Evolutionary conservation across 768 basidiomycete species (phyloP), one percentile per base, ranked within the genome.

Genomic region (Dacryopinax primogenitus): DNA sequence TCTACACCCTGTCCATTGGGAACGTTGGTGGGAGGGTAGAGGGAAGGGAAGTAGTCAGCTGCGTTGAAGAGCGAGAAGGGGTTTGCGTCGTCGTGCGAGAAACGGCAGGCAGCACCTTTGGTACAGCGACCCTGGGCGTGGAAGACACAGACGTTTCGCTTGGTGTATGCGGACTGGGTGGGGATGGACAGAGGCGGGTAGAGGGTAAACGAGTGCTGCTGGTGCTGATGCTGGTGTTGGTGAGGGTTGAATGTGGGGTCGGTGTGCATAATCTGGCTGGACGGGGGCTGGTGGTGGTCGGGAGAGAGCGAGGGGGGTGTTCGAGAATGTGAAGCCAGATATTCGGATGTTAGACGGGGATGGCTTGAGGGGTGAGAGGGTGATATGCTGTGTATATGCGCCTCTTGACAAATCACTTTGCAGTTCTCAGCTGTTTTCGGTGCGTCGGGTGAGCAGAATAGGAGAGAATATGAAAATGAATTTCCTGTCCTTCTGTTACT

Each of bases 71-170:
- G 12, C 15, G 26, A 15, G 21, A 28, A 26, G 58, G 64, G 15
- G 21, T 64, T 39, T 62, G 66, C 34, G 61, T 33, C 62, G 33
- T 66, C 64, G 35, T 75, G 75, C 12, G 64, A 64, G 61, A 68
- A 76, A 15, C 70, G 63, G 66, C 74, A 76, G 2, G 65, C 64
- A 16, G 33, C 51, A 9, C 74, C 74, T 62, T 73, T 75, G 58
- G 67, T 69, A 64, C 75, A 75, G n/a, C 65, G 61, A 3, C 74
- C 72, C 47, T 67, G 65, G 26, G 41, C 16, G 62, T 71, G 73
- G 65, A 71, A 75, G 62, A 67, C 69, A 67, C 74, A 76, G 39
- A 67, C 37, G 16, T 61, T 61, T 21, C 51, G 51, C 30, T 58
- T 58, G 30, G 11, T 32, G 51, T 28, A 58, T 3, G 51, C 3